phyloP scores from a whole-genome alignment of 225 moss, liverwort and hornwort genomes.

The Marchantia paleacea region DNA sequence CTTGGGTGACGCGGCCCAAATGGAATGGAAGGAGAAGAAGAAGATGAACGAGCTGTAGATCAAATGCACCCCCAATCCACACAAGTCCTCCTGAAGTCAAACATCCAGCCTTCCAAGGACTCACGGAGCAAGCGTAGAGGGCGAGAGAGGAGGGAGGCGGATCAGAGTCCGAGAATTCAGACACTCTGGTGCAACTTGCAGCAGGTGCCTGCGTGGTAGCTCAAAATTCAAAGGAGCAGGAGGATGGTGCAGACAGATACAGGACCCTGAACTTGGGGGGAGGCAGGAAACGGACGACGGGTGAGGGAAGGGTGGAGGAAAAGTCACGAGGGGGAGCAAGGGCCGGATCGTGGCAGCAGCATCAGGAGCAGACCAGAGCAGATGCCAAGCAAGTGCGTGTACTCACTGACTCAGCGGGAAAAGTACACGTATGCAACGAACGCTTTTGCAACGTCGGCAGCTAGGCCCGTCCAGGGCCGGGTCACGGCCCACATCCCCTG shows the following conservation, averaged over 20 bases:
- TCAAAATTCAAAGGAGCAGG: background rate
- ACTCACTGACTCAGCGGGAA: background rate
- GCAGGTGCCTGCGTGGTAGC: background rate
- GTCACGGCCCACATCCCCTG: too few species aligned
- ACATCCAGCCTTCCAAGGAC: too few species aligned
- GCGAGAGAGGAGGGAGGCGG: too few species aligned
- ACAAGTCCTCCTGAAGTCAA: too few species aligned
- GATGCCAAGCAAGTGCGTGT: constrained; percentile 1
- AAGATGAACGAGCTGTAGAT: too few species aligned
- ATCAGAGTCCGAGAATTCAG: too few species aligned
- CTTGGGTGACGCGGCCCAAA: too few species aligned
- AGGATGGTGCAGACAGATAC: background rate
- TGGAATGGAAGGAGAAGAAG: too few species aligned
- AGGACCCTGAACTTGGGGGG: background rate
- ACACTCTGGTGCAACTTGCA: background rate
- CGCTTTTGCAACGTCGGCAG: background rate
- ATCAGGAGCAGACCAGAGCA: background rate
- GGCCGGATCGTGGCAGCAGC: background rate
- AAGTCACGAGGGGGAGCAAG: background rate
- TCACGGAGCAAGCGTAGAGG: too few species aligned
- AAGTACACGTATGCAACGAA: constrained; percentile 1
- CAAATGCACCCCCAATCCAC: too few species aligned
- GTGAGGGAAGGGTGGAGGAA: background rate
- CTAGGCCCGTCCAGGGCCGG: too few species aligned
- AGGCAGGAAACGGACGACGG: background rate